These are phyloP conservation scores for Tolypocladium inflatum DNA, from an alignment of 2,329 filamentous ascomycete genomes.

Conservation along the genomic window DNA sequence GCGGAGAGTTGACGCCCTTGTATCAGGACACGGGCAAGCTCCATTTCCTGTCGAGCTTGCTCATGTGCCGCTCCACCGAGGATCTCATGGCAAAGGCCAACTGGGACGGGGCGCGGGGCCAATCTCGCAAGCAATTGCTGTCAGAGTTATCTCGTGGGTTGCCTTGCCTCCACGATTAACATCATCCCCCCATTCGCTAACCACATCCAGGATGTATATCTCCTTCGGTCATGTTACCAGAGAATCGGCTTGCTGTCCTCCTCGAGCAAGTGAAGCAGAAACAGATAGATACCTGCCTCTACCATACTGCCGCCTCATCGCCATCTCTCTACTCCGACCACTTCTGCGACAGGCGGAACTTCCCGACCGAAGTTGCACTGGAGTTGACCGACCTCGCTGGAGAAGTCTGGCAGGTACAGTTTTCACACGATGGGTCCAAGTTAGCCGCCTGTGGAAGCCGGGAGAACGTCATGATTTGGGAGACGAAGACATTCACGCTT, in stretches of 20 bases:
- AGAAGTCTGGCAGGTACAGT: slow-evolving; percentile 87
- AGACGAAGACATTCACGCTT: slow-evolving; percentile 59
- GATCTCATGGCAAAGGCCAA: slow-evolving; percentile 67
- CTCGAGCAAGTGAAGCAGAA: slow-evolving; percentile 74
- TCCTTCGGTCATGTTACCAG: slow-evolving; percentile 92
- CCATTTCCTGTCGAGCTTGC: slow-evolving; percentile 75
- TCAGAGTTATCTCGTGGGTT: slow-evolving; percentile 70
- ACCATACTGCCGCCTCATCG: slow-evolving; percentile 70
- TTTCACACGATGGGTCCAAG: slow-evolving; percentile 77
- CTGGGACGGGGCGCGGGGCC: slow-evolving; percentile 75
- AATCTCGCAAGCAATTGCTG: slow-evolving; percentile 65
- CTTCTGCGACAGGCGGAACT: slow-evolving; percentile 67
- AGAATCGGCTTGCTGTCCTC: slow-evolving; percentile 74
- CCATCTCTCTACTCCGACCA: slow-evolving; percentile 89
- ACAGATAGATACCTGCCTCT: slow-evolving; percentile 77
- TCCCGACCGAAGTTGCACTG: slow-evolving; percentile 62
- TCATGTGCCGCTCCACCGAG: slow-evolving; percentile 77
- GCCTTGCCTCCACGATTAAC: background rate
- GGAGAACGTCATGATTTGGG: slow-evolving; percentile 70
- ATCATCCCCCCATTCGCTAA: slow-evolving; percentile 11
- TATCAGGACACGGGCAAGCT: slow-evolving; percentile 69
- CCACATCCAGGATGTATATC: slow-evolving; percentile 66
- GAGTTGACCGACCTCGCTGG: slow-evolving; percentile 66
- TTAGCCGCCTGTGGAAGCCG: slow-evolving; percentile 77
- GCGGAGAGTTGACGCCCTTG: slow-evolving; percentile 78